These are phyloP conservation scores for Coemansia asiatica DNA, from an alignment of 192 early-diverging fungal species.

Conservation along the genomic window DNA sequence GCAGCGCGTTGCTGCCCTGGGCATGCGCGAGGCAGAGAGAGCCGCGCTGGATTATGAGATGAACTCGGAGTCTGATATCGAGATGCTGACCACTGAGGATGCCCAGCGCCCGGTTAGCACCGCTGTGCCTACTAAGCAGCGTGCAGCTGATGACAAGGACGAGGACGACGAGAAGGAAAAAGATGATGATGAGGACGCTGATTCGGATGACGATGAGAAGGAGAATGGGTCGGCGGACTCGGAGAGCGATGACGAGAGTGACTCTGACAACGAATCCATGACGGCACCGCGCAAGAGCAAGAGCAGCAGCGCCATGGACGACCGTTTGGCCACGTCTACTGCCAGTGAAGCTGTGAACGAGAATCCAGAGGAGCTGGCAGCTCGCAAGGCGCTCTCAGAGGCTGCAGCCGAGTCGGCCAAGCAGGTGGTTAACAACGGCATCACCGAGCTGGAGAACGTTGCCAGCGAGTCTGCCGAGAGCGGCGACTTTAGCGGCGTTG, in stretches of 20 bases:
- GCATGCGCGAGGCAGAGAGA: slow-evolving; percentile 40
- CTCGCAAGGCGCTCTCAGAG: slow-evolving; percentile 34
- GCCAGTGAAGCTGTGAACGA: slow-evolving; percentile 8
- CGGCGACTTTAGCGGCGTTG: not conserved
- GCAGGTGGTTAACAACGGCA: slow-evolving; percentile 24
- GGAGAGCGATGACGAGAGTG: slow-evolving; percentile 7
- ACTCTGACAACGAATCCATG: not conserved
- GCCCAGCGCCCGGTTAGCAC: not conserved
- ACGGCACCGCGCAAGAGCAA: not conserved
- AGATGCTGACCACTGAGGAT: slow-evolving; percentile 31
- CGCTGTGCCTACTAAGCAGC: slow-evolving; percentile 5
- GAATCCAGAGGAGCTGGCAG: slow-evolving; percentile 19
- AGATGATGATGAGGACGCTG: slow-evolving; percentile 8
- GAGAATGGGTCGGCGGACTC: slow-evolving; percentile 10
- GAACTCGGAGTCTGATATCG: slow-evolving; percentile 26
- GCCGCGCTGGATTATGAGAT: slow-evolving; percentile 34
- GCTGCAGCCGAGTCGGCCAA: slow-evolving; percentile 37
- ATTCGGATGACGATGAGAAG: slow-evolving; percentile 3
- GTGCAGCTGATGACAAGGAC: slow-evolving; percentile 10
- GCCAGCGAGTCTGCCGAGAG: slow-evolving; percentile 13
- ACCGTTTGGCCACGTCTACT: not conserved
- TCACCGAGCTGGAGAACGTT: slow-evolving; percentile 24
- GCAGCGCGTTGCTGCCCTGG: slow-evolving; percentile 41
- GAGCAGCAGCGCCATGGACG: slow-evolving; percentile 1
- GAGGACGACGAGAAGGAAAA: slow-evolving; percentile 11